Percentiles rank a stretch among this genome's conserved stretches.
Evolutionary conservation across 305 asterid genomes (phyloP).

Genomic region (Fraxinus sp.): DNA sequence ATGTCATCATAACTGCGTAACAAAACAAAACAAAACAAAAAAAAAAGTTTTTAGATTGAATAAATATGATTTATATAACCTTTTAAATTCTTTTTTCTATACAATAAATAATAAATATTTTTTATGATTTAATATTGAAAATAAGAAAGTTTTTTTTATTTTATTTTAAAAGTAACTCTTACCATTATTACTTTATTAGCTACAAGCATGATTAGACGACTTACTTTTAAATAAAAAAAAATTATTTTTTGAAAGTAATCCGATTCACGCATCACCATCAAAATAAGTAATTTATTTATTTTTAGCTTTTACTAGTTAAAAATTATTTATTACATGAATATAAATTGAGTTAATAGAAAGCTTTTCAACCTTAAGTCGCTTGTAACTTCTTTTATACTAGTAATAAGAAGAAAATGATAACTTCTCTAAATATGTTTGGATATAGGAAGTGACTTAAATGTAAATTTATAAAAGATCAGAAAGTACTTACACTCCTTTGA

Average conservation of each 20-base stretch:
- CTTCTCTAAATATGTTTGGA: background rate
- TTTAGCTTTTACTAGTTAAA: too few species aligned
- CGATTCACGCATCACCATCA: too few species aligned
- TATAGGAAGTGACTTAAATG: background rate
- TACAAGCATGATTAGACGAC: too few species aligned
- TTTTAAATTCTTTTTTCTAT: background rate
- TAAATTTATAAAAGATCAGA: background rate
- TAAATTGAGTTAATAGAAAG: background rate
- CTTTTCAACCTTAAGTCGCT: background rate
- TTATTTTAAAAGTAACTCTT: background rate
- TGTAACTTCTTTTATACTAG: background rate
- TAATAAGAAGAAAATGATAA: background rate
- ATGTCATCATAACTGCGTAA: conserved; percentile 65
- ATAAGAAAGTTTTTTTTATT: too few species aligned
- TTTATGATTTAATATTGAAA: too few species aligned
- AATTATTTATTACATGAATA: too few species aligned
- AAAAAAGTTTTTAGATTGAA: background rate
- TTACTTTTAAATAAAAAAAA: too few species aligned
- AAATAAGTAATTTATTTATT: too few species aligned
- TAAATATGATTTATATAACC: background rate
- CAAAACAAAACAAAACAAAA: background rate
- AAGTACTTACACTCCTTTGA: conserved; percentile 44
- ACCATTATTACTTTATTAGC: too few species aligned
- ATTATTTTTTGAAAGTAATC: too few species aligned
- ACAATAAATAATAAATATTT: too few species aligned